Conservation (phyloP, 2,329 filamentous ascomycete genomes). For the Ophiostoma quercus region DNA sequence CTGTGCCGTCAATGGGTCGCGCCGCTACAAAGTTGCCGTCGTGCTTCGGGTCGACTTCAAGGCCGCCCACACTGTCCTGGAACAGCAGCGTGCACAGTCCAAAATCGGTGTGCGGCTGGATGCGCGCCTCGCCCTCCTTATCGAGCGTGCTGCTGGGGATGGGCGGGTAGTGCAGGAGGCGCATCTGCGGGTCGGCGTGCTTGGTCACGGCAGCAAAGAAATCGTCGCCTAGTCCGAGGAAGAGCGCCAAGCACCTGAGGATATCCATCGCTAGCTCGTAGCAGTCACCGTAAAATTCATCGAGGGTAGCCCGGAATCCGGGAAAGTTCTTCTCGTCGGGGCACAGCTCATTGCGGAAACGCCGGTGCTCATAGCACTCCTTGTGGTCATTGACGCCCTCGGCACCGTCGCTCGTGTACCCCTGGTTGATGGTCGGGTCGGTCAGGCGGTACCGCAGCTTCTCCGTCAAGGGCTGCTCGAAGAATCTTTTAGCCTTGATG, state of each 20-base stretch:
- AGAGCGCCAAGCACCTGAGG: conserved; percentile 4
- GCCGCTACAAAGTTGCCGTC: conserved; percentile 3
- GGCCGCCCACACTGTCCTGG: conserved; percentile 12
- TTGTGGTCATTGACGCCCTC: conserved; percentile 18
- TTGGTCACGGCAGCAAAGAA: conserved; percentile 14
- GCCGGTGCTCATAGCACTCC: conserved; percentile 21
- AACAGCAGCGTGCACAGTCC: conserved; percentile 15
- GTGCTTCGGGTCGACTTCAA: conserved; percentile 11
- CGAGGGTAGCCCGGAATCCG: conserved; percentile 2
- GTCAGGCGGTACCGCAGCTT: conserved; percentile 11
- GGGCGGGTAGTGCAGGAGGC: conserved; percentile 18
- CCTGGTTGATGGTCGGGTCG: conserved; percentile 14
- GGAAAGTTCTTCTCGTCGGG: conserved; percentile 6
- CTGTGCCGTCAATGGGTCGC: conserved; percentile 10
- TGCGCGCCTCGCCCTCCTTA: conserved; percentile 3
- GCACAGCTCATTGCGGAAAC: conserved; percentile 14
- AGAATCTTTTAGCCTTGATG: conserved; percentile 12
- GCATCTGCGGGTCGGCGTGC: conserved; percentile 18
- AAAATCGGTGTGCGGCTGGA: conserved; percentile 15
- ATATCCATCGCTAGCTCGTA: conserved; percentile 6
- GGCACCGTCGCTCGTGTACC: conserved; percentile 18
- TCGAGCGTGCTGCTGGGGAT: not conserved
- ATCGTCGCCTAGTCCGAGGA: conserved; percentile 11
- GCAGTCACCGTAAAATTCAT: conserved; percentile 14
- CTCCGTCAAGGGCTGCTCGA: not conserved